Evolutionary conservation across 352 stramenopile species (phyloP).

Genomic region (Lagenidium giganteum): DNA sequence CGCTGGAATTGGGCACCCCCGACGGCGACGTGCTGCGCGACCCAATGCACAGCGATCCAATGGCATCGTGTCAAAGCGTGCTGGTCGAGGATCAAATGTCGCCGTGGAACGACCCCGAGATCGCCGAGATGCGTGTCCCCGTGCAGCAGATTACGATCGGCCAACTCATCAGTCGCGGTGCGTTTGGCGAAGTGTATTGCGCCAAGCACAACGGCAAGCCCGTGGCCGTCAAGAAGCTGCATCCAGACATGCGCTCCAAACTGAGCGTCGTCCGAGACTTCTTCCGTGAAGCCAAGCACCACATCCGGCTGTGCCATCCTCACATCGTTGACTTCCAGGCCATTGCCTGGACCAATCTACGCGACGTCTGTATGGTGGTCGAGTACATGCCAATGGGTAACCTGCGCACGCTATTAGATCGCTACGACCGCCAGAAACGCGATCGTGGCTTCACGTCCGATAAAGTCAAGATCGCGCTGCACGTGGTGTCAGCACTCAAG

Average conservation of each 20-base stretch:
- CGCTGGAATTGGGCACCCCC: too few species aligned
- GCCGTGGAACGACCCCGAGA: conserved; percentile 44
- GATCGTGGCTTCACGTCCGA: conserved; percentile 58
- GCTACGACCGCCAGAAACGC: conserved; percentile 32
- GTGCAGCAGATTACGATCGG: conserved; percentile 17
- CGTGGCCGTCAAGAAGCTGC: conserved; percentile 44
- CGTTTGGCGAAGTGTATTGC: conserved; percentile 41
- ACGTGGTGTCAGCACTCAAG: conserved; percentile 72
- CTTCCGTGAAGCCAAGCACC: conserved; percentile 9
- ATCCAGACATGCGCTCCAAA: neutral
- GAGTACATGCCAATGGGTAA: conserved; percentile 80
- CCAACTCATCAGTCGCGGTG: conserved; percentile 26
- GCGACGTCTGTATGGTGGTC: conserved; percentile 68
- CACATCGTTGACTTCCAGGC: conserved; percentile 70
- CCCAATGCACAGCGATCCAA: too few species aligned
- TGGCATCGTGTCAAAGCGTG: too few species aligned
- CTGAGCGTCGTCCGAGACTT: neutral
- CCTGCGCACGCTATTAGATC: conserved; percentile 40
- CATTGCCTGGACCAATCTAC: conserved; percentile 56
- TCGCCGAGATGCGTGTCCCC: conserved; percentile 25
- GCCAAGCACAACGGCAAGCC: conserved; percentile 28
- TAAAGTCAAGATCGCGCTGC: conserved; percentile 79
- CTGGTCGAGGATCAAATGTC: too few species aligned
- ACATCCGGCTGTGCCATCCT: conserved; percentile 29
- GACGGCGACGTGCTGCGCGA: too few species aligned